phyloP scores from a whole-genome alignment of 345 rosid genomes.

The Eucalyptus rudis region DNA sequence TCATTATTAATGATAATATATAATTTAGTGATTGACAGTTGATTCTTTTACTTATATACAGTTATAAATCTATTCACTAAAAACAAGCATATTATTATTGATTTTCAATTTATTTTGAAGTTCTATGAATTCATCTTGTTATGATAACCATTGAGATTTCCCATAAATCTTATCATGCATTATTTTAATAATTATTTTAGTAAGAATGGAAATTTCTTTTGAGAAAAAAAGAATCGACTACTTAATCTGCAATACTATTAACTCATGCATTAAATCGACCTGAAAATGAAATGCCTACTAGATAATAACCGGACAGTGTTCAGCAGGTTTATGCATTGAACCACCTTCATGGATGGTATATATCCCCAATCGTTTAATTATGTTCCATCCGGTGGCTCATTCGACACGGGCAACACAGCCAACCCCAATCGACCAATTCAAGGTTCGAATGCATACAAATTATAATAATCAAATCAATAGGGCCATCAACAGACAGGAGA shows the following conservation, averaged over 20 bases:
- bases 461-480: no score
- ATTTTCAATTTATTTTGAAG: no score
- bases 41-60: neutral
- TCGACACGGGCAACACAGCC: neutral
- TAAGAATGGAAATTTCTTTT: fast-evolving
- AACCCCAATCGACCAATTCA: neutral
- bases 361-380: neutral
- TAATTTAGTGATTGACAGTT: fast-evolving
- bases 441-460: neutral
- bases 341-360: no score
- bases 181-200: no score
- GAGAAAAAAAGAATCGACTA: fast-evolving
- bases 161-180: fast-evolving
- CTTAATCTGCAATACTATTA: neutral
- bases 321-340: no score
- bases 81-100: no score
- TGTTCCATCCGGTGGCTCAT: neutral
- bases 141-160: fast-evolving
- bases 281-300: no score
- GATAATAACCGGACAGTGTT: fast-evolving
- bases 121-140: no score
- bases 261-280: no score
- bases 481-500: no score
- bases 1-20: no score
- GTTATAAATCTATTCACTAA: neutral